These are phyloP conservation scores for Didymella arachidicola DNA, from an alignment of 2,329 filamentous ascomycete species.

Conservation along the genomic window DNA sequence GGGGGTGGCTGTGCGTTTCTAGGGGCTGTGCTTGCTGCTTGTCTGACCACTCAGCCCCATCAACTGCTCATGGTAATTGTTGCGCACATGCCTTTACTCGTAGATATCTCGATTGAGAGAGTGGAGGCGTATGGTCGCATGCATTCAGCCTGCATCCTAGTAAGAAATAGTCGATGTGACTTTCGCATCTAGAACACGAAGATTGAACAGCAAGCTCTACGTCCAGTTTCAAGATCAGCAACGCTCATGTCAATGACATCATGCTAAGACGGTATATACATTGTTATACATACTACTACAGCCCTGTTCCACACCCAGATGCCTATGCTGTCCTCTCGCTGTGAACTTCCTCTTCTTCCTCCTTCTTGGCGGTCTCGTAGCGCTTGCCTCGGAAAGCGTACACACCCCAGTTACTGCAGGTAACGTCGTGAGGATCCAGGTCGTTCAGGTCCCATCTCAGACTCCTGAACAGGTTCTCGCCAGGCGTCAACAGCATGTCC, in stretches of 20 bases:
- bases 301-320: constrained; percentile 11
- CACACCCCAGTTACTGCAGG: constrained; percentile 94
- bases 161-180: too few relatives aligned
- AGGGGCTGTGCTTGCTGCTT: too few relatives aligned
- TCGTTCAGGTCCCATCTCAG: constrained; percentile 97
- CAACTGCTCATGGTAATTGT: too few relatives aligned
- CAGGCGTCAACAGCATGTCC: constrained; percentile 88
- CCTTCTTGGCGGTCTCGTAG: constrained; percentile 73
- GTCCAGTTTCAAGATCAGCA: not conserved
- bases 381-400: constrained; percentile 98
- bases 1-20: too few relatives aligned
- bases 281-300: constrained; percentile 28
- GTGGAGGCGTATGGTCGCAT: too few relatives aligned
- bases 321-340: constrained; percentile 43
- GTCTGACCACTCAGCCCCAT: too few relatives aligned
- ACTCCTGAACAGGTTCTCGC: constrained; percentile 93
- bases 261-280: constrained; percentile 4
- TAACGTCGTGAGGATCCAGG: constrained; percentile 90
- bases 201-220: too few relatives aligned
- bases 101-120: too few relatives aligned
- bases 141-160: too few relatives aligned
- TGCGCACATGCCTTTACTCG: too few relatives aligned
- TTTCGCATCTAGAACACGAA: too few relatives aligned
- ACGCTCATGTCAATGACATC: too few relatives aligned
- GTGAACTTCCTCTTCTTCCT: constrained; percentile 49